These are phyloP conservation scores for Pachysolen tannophilus DNA, from an alignment of 805 yeast species.

Conservation along the genomic window DNA sequence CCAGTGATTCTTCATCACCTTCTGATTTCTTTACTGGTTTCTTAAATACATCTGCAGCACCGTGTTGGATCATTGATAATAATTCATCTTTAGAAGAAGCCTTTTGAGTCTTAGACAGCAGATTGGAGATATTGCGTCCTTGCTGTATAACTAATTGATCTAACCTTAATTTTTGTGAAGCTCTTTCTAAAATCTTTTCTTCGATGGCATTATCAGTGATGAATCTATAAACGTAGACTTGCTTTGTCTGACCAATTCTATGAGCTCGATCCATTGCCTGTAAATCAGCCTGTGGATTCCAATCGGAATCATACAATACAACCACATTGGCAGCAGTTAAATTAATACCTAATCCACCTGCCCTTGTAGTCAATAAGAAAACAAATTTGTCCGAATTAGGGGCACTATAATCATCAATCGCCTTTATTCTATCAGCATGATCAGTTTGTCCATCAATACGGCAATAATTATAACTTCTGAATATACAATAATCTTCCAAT, in stretches of 20 bases:
- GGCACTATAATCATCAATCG: constrained; percentile 85
- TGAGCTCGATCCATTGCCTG: constrained; percentile 99
- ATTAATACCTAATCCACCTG: constrained; percentile 95
- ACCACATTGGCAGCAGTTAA: constrained; percentile 90
- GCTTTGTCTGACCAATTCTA: constrained; percentile 94
- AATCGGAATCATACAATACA: constrained; percentile 82
- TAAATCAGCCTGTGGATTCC: constrained; percentile 97
- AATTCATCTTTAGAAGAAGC: constrained; percentile 77
- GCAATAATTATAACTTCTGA: constrained; percentile 79
- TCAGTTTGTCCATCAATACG: constrained; percentile 92
- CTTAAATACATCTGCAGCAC: constrained; percentile 85
- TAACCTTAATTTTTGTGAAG: constrained; percentile 85
- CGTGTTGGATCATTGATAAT: constrained; percentile 93
- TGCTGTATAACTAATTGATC: constrained; percentile 96
- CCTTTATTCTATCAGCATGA: constrained; percentile 86
- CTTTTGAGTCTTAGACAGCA: constrained; percentile 27
- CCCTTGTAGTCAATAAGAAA: constrained; percentile 85
- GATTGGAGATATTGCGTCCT: constrained; percentile 52
- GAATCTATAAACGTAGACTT: constrained; percentile 85
- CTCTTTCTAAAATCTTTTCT: constrained; percentile 92
- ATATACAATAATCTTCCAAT: constrained; percentile 82
- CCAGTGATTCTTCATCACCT: constrained; percentile 21
- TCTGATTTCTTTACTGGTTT: no score
- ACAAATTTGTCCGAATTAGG: constrained; percentile 79
- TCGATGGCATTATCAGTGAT: constrained; percentile 95